Evolutionary conservation across 176 grass and related monocot species (phyloP).

Genomic region (Miscanthus lutarioriparius): DNA sequence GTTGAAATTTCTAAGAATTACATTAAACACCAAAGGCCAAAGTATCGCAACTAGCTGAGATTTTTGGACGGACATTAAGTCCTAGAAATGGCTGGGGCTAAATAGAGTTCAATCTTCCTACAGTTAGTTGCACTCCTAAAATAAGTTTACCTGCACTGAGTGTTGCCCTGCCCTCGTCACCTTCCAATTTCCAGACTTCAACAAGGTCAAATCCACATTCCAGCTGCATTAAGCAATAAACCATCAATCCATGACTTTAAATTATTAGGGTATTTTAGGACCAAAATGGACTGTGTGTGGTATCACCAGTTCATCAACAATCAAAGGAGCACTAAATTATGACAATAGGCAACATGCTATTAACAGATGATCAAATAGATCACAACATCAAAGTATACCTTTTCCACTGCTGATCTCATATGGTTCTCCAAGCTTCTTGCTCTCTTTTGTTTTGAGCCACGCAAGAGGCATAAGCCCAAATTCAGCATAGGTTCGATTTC

Average conservation of each 20-base stretch:
- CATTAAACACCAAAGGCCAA: not conserved
- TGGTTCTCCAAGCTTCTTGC: constrained; percentile 60
- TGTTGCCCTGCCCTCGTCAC: constrained; percentile 20
- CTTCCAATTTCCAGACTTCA: constrained; percentile 73
- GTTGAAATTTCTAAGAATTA: constrained; percentile 14
- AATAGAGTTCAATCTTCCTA: constrained; percentile 22
- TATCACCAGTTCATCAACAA: constrained; percentile 27
- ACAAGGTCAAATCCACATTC: constrained; percentile 57
- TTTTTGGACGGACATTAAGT: constrained; percentile 2
- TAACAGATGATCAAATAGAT: constrained; percentile 9
- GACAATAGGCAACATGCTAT: not conserved
- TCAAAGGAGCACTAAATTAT: constrained; percentile 35
- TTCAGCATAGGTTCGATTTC: constrained; percentile 68
- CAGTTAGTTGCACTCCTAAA: constrained; percentile 26
- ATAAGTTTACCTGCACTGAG: constrained; percentile 38
- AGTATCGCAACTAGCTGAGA: constrained; percentile 17
- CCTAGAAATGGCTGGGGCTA: constrained; percentile 23
- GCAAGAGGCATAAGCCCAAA: constrained; percentile 69
- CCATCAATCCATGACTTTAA: constrained; percentile 32
- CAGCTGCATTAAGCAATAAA: constrained; percentile 67
- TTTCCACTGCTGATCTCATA: constrained; percentile 53
- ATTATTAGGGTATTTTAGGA: constrained; percentile 2
- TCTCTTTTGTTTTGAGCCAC: constrained; percentile 48
- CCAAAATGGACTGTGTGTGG: not conserved
- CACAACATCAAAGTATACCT: constrained; percentile 51